Evolutionary conservation across 495 filamentous ascomycete species (phyloP).

Genomic region (Beverwykella pulmonaria): DNA sequence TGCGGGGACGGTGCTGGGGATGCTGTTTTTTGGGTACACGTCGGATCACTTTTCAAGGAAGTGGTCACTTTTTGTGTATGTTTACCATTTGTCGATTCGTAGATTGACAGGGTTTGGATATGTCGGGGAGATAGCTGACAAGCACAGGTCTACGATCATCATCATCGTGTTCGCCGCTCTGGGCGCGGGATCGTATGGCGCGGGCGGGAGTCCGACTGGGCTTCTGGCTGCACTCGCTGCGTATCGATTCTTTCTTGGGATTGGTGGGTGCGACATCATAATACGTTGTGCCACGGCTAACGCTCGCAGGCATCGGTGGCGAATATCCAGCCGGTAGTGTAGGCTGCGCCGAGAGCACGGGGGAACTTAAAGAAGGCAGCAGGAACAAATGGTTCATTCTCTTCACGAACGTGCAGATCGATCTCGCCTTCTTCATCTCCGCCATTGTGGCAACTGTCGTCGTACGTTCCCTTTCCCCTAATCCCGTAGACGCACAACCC

Average conservation of each 20-base stretch:
- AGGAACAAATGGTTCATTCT: constrained; percentile 90
- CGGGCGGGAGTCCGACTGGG: constrained; percentile 61
- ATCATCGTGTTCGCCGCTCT: constrained; percentile 85
- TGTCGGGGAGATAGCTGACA: not conserved
- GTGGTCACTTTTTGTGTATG: constrained; percentile 67
- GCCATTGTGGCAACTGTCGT: constrained; percentile 68
- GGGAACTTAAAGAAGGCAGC: constrained; percentile 76
- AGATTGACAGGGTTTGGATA: not conserved
- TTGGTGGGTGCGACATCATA: constrained; percentile 46
- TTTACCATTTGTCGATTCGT: not conserved
- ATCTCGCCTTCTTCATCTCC: constrained; percentile 75
- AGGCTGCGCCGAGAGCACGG: constrained; percentile 78
- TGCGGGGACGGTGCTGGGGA: constrained; percentile 83
- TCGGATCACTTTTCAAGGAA: constrained; percentile 83
- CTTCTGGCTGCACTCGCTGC: constrained; percentile 82
- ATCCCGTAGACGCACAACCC: too few species aligned
- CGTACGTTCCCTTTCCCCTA: constrained; percentile 7
- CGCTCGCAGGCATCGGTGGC: constrained; percentile 58
- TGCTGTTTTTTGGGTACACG: constrained; percentile 79
- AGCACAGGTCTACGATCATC: constrained; percentile 66
- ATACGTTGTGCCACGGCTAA: too few species aligned
- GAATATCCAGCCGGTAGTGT: constrained; percentile 92
- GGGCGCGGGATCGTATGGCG: constrained; percentile 72
- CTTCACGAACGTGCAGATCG: constrained; percentile 90
- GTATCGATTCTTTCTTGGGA: constrained; percentile 79